A percentile compares a stretch with the other conserved stretches of the same genome.
Evolutionary conservation across 352 stramenopile genomes (phyloP).

Genomic region (Phytopythium mirpurense): DNA sequence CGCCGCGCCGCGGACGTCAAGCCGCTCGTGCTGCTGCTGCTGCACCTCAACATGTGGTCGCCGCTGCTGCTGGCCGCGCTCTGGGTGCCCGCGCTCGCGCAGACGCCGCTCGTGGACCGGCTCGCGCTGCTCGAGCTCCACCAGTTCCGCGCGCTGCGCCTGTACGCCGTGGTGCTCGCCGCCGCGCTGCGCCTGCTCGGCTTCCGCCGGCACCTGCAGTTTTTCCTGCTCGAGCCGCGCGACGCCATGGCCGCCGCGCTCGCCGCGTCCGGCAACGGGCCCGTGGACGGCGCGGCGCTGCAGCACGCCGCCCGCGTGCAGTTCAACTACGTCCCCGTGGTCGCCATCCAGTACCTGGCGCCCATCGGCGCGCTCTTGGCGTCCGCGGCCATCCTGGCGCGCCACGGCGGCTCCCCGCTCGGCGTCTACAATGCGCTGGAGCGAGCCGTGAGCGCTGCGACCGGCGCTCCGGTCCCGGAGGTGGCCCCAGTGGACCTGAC

Average conservation of each 20-base stretch:
- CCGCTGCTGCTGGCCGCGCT: conserved; percentile 45
- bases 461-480: conserved; percentile 1
- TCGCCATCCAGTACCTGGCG: conserved; percentile 75
- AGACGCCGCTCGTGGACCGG: conserved; percentile 36
- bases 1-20: conserved; percentile 7
- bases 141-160: conserved; percentile 44
- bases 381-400: conserved; percentile 39
- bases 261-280: conserved; percentile 37
- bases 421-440: conserved; percentile 26
- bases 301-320: conserved; percentile 70
- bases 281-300: conserved; percentile 50
- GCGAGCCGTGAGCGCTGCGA: conserved; percentile 21
- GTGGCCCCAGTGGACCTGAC: conserved; percentile 8
- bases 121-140: conserved; percentile 43
- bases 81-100: conserved; percentile 53
- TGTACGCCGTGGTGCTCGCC: conserved; percentile 46
- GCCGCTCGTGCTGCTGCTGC: conserved; percentile 17
- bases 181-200: conserved; percentile 43
- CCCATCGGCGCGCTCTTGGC: conserved; percentile 38
- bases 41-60: conserved; percentile 71
- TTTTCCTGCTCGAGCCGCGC: conserved; percentile 72
- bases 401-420: conserved; percentile 50
- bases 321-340: conserved; percentile 80
- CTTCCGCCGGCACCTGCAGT: conserved; percentile 66
- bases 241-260: conserved; percentile 56